These are phyloP conservation scores for Ceratocystis cubensis DNA, from an alignment of 2,329 filamentous ascomycete genomes.

Conservation along the genomic window DNA sequence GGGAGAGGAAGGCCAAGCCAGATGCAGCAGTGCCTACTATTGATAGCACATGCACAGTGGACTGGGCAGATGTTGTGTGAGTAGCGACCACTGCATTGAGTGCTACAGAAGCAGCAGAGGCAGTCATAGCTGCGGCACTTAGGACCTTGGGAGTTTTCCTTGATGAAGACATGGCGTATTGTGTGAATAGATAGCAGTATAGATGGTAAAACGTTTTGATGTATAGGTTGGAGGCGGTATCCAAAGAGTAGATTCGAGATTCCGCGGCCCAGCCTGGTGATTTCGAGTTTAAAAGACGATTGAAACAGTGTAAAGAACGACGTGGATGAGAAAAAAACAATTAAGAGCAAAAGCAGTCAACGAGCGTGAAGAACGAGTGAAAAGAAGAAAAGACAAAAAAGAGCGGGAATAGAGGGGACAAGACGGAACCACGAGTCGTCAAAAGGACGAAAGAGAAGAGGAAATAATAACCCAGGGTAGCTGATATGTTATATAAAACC, in stretches of 20 bases:
- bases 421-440: background rate
- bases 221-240: background rate
- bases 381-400: slow-evolving; percentile 1
- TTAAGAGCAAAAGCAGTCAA: slow-evolving; percentile 2
- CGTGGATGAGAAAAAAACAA: background rate
- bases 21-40: slow-evolving; percentile 15
- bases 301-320: background rate
- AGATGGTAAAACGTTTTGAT: background rate
- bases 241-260: background rate
- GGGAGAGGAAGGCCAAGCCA: slow-evolving; percentile 13
- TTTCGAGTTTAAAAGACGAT: background rate
- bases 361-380: background rate
- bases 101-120: slow-evolving; percentile 13
- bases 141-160: slow-evolving; percentile 12
- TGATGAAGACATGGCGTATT: slow-evolving; percentile 14
- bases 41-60: slow-evolving; percentile 17
- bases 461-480: background rate
- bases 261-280: slow-evolving; percentile 8
- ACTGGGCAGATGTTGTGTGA: slow-evolving; percentile 15
- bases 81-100: slow-evolving; percentile 15
- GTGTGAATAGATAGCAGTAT: slow-evolving; percentile 1
- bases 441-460: background rate
- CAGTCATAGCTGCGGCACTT: slow-evolving; percentile 15
- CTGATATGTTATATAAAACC: slow-evolving; percentile 7
- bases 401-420: background rate